These are phyloP conservation scores for Podospora bellae-mahoneyi DNA, from an alignment of 495 filamentous ascomycete species.

Conservation along the genomic window DNA sequence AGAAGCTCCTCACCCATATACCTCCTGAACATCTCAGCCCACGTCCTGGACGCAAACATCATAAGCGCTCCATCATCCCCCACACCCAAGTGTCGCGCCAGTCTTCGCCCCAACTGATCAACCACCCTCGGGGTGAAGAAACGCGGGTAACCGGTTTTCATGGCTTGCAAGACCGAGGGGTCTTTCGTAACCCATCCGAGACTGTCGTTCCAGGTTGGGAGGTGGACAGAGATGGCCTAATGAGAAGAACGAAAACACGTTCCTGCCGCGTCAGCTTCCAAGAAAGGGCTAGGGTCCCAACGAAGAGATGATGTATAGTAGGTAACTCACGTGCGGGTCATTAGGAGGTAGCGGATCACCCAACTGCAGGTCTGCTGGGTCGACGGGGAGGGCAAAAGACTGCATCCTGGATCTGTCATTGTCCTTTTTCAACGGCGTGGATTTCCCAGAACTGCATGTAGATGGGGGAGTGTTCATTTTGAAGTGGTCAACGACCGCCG, in stretches of 20 bases:
- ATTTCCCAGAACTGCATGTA: too few species aligned
- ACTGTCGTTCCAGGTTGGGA: slow-evolving; percentile 30
- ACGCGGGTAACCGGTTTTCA: slow-evolving; percentile 32
- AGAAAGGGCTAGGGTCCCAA: too few species aligned
- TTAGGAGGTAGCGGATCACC: neutral
- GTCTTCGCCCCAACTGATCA: slow-evolving; percentile 9
- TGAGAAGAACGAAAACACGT: neutral
- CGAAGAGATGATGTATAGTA: neutral
- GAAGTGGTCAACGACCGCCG: neutral
- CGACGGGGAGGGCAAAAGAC: neutral
- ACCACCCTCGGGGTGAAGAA: slow-evolving; percentile 26
- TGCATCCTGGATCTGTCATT: neutral
- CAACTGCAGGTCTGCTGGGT: neutral
- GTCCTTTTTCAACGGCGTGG: neutral
- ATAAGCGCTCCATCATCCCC: neutral
- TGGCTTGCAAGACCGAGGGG: slow-evolving; percentile 21
- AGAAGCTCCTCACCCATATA: neutral
- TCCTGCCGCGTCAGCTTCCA: neutral
- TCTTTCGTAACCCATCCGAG: slow-evolving; percentile 30
- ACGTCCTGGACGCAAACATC: neutral
- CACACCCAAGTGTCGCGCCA: neutral
- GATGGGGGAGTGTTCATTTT: neutral
- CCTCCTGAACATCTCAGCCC: neutral
- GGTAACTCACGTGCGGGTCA: neutral
- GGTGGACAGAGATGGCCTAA: slow-evolving; percentile 31